Evolutionary conservation across 805 yeast genomes (phyloP).

Genomic region (Myxozyma lipomycoides): DNA sequence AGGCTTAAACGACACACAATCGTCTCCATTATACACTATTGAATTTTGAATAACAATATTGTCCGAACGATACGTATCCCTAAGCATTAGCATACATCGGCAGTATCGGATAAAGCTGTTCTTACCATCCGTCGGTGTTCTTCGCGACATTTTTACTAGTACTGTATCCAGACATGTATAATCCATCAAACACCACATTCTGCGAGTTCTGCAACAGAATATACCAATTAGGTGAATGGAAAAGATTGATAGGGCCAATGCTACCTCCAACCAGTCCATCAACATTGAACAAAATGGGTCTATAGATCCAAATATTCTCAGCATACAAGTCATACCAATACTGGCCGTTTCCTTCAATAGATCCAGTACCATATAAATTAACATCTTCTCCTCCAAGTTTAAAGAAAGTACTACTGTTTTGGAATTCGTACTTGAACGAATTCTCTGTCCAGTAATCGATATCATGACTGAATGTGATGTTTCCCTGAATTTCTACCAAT

Average conservation of each 20-base stretch:
- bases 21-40: background rate
- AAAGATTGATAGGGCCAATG: background rate
- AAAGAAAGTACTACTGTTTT: background rate
- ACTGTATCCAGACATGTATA: background rate
- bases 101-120: too few relatives aligned
- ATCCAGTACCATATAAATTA: background rate
- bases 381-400: slow-evolving; percentile 1
- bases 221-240: background rate
- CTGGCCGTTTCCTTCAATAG: background rate
- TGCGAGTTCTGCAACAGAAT: background rate
- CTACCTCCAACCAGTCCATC: background rate
- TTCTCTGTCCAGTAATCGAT: slow-evolving; percentile 1
- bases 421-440: background rate
- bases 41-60: slow-evolving; percentile 1
- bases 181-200: background rate
- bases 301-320: background rate
- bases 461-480: background rate
- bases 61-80: background rate
- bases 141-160: background rate
- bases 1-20: slow-evolving; percentile 1
- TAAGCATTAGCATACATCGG: too few relatives aligned
- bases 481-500: background rate
- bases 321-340: background rate
- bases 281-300: background rate
- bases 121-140: slow-evolving; percentile 1